Evolutionary conservation across 1,139 yeast genomes (phyloP).

Genomic region (Candida sojae): DNA sequence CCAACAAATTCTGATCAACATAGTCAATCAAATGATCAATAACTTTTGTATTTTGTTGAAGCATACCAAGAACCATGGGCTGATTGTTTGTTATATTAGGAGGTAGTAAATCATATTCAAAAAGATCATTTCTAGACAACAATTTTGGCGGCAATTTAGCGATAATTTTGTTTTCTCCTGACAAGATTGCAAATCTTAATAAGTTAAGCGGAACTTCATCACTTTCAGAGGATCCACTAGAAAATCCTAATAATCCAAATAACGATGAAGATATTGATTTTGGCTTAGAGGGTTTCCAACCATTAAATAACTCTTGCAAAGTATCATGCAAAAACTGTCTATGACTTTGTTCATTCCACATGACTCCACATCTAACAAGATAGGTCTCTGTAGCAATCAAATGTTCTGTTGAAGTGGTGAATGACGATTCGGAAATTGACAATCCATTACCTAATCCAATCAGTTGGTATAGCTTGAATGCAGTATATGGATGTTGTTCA

Average conservation of each 20-base stretch:
- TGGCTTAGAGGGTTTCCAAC: constrained; percentile 5
- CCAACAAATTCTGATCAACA: constrained; percentile 43
- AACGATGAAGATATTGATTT: constrained; percentile 15
- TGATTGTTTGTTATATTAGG: constrained; percentile 20
- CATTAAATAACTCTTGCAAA: constrained; percentile 8
- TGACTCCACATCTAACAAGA: constrained; percentile 46
- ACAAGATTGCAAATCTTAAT: constrained; percentile 64
- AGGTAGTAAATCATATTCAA: constrained; percentile 72
- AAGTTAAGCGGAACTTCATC: constrained; percentile 56
- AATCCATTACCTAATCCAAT: constrained; percentile 28
- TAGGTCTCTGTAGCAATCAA: constrained; percentile 51
- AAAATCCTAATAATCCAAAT: constrained; percentile 15
- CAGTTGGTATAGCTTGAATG: constrained; percentile 48
- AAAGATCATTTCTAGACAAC: constrained; percentile 64
- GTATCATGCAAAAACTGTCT: constrained; percentile 52
- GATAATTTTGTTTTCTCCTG: constrained; percentile 71
- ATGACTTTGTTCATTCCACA: constrained; percentile 52
- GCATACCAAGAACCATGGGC: constrained; percentile 26
- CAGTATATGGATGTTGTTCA: constrained; percentile 59
- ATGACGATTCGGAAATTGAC: constrained; percentile 24
- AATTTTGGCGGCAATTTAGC: constrained; percentile 62
- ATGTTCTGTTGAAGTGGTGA: constrained; percentile 25
- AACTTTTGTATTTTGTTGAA: constrained; percentile 16
- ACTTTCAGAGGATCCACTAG: constrained; percentile 1
- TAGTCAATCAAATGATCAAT: constrained; percentile 37